Evolutionary conservation across 129 eudicot genomes (phyloP), one percentile per base, ranked within the genome.

Genomic region (Centrapalus pauciflorus): DNA sequence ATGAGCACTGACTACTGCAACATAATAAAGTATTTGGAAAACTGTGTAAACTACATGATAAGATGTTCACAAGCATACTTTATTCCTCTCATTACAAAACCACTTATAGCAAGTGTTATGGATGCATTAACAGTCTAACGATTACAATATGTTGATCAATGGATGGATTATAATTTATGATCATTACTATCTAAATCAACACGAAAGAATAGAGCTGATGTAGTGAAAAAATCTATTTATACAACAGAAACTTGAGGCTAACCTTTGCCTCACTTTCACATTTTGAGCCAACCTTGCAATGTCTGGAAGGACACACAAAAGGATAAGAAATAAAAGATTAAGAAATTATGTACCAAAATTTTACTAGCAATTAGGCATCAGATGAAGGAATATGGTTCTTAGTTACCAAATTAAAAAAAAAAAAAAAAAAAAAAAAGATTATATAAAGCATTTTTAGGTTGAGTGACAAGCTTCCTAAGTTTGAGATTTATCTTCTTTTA

Each of bases 211-310:
- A 43, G 5, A 48, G 52, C 62, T 73, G 12, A 50, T 25, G 49
- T 3, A 48, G 30, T 8, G 28, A 27, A 61, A 6, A 37, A 26
- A 38, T 17, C 0, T 16, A 35, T 43, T 25, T 20, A 33, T 28
- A 46, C 7, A 19, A 20, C 61, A 24, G 67, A 26, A 80, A 35
- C 66, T 7, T 45, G 65, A 71, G 58, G 63, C 79, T 66, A 51
- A 93, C 98, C 98, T 93, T 93, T 93, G 98, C 73, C 98, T 82
- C 73, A 93, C 95, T 88, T 93, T 93, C 72, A 93, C 96, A 77
- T 82, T 32, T 81, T 88, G 91, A 71, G 98, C 96, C 96, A 93
- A 80, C 72, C 73, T 83, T 10, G 89, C 90, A 70, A 93, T 84
- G 85, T 84, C 98, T 93, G 92, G 43, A 70, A 77, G 34, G 21